These are phyloP conservation scores for Wakefieldia striispora DNA, from an alignment of 768 basidiomycete genomes.

Conservation along the genomic window DNA sequence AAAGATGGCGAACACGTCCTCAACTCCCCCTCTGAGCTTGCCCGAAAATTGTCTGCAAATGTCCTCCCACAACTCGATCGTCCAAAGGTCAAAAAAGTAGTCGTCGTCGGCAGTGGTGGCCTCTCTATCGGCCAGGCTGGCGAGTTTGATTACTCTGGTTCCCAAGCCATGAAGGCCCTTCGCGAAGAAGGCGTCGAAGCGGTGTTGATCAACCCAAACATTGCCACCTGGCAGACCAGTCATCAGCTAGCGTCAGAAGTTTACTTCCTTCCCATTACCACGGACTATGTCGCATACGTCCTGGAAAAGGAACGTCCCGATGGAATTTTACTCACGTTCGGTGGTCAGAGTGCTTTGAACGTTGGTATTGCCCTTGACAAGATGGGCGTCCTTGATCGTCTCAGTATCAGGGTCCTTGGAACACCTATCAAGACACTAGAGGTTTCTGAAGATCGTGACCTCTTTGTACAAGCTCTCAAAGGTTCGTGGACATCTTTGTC, in stretches of 20 bases:
- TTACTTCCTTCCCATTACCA: constrained; percentile 94
- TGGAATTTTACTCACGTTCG: constrained; percentile 95
- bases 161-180: constrained; percentile 97
- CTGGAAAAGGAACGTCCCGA: constrained; percentile 98
- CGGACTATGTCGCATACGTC: constrained; percentile 98
- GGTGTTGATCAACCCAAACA: constrained; percentile 97
- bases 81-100: constrained; percentile 90
- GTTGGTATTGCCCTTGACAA: constrained; percentile 95
- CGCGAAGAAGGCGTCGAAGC: constrained; percentile 93
- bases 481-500: constrained; percentile 46
- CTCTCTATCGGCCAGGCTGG: constrained; percentile 98
- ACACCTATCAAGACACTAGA: constrained; percentile 94
- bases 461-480: constrained; percentile 95
- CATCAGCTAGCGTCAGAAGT: constrained; percentile 96
- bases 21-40: constrained; percentile 92
- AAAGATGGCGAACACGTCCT: constrained; percentile 73
- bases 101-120: constrained; percentile 95
- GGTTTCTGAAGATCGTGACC: constrained; percentile 93
- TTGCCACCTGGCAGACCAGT: constrained; percentile 99
- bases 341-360: constrained; percentile 96
- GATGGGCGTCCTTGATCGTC: constrained; percentile 92
- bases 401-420: constrained; percentile 91
- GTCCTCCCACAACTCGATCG: constrained; percentile 90
- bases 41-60: constrained; percentile 88
- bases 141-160: constrained; percentile 99